phyloP scores from a whole-genome alignment of 257 asterid genomes.

The Mentha longifolia region DNA sequence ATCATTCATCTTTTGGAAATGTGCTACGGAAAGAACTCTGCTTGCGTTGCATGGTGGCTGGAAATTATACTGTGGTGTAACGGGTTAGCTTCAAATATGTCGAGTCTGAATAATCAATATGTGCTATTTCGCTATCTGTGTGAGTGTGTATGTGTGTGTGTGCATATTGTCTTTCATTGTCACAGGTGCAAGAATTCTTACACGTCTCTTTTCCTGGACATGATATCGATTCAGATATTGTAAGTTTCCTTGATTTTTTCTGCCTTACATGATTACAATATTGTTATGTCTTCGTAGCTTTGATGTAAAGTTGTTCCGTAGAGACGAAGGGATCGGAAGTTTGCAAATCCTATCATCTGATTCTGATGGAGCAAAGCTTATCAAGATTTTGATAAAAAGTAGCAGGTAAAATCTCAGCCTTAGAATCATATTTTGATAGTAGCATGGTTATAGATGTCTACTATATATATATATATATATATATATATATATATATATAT shows the following conservation, averaged over 20 bases:
- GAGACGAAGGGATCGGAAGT: conserved; percentile 4
- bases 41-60: not conserved
- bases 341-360: not conserved
- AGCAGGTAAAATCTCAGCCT: not conserved
- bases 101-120: not conserved
- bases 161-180: not conserved
- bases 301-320: not conserved
- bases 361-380: not conserved
- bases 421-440: not conserved
- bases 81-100: not conserved
- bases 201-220: not conserved
- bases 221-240: not conserved
- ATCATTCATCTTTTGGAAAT: not conserved
- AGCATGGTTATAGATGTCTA: not conserved
- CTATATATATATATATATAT: too few relatives aligned
- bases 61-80: too few relatives aligned
- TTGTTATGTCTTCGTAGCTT: not conserved
- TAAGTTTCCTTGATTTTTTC: not conserved
- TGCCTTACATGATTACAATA: not conserved
- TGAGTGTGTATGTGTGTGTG: not conserved
- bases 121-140: not conserved
- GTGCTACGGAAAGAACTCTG: not conserved
- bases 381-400: not conserved
- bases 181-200: not conserved
- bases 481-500: too few relatives aligned